Percentiles rank a stretch among this genome's conserved stretches.
Evolutionary conservation across 257 asterid genomes (phyloP).

Genomic region (Eucommia ulmoides): DNA sequence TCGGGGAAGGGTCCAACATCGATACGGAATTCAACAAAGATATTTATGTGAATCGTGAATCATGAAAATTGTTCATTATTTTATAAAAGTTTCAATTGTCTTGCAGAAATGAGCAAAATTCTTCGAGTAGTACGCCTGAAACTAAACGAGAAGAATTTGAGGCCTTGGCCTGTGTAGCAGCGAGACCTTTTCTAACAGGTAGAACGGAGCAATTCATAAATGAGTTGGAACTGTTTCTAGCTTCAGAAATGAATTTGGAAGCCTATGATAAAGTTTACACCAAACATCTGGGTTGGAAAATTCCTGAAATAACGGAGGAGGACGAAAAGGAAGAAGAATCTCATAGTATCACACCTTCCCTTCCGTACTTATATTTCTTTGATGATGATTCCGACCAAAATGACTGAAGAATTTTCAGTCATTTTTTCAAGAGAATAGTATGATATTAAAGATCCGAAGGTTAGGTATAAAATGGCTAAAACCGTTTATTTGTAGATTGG

Average conservation of each 20-base stretch:
- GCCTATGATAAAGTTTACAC: conserved; percentile 52
- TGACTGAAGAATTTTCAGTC: conserved; percentile 1
- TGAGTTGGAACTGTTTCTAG: conserved; percentile 59
- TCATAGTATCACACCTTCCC: conserved; percentile 17
- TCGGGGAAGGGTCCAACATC: no score
- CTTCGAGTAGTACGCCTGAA: conserved; percentile 20
- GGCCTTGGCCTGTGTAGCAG: conserved; percentile 35
- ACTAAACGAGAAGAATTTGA: conserved; percentile 32
- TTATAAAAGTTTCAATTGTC: no score
- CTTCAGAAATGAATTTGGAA: conserved; percentile 53
- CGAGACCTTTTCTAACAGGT: conserved; percentile 49
- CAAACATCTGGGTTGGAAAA: conserved; percentile 50
- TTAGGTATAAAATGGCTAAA: no score
- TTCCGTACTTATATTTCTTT: conserved; percentile 44
- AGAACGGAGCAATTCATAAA: conserved; percentile 47
- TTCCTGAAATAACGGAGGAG: conserved; percentile 19
- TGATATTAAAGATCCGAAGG: no score
- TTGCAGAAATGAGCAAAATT: conserved; percentile 42
- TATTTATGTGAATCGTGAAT: no score
- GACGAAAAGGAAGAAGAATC: conserved; percentile 22
- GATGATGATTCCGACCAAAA: conserved; percentile 38
- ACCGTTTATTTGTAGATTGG: no score
- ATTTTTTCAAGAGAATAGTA: no score
- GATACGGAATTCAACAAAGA: no score
- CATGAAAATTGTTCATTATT: no score